Conservation (phyloP, 176 grass and related monocot genomes). For the Panicum miliaceum region DNA sequence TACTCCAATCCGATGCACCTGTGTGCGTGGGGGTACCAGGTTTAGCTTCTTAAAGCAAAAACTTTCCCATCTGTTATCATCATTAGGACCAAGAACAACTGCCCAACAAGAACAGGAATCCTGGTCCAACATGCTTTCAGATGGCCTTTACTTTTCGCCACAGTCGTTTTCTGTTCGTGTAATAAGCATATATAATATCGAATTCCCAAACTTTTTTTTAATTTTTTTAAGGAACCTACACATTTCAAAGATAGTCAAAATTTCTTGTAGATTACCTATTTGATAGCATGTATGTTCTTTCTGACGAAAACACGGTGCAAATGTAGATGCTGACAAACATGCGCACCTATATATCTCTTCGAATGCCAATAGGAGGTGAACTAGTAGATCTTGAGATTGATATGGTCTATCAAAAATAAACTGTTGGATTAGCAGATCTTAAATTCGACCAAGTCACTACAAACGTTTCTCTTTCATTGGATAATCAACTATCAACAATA, state of each 20-base stretch:
- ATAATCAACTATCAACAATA: too few species aligned
- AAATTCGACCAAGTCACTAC: too few species aligned
- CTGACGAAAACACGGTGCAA: too few species aligned
- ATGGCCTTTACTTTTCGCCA: conserved; percentile 17
- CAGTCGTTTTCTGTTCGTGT: not conserved
- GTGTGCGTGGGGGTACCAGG: not conserved
- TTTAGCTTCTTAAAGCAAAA: conserved; percentile 13
- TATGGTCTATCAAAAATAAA: too few species aligned
- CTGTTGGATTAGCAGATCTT: too few species aligned
- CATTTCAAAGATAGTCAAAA: not conserved
- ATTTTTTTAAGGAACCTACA: not conserved
- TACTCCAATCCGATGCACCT: conserved; percentile 17
- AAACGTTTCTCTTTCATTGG: too few species aligned
- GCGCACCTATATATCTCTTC: too few species aligned
- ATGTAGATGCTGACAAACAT: too few species aligned
- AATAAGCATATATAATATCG: not conserved
- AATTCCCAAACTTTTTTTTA: not conserved
- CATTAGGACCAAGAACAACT: conserved; percentile 20
- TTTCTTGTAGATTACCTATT: not conserved
- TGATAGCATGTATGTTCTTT: too few species aligned
- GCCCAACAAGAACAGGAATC: not conserved
- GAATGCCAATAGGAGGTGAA: too few species aligned
- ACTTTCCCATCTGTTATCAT: conserved; percentile 16
- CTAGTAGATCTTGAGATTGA: too few species aligned
- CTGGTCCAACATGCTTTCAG: conserved; percentile 30